phyloP scores from a whole-genome alignment of 2,329 filamentous ascomycete species.

The Aspergillus ibericus region DNA sequence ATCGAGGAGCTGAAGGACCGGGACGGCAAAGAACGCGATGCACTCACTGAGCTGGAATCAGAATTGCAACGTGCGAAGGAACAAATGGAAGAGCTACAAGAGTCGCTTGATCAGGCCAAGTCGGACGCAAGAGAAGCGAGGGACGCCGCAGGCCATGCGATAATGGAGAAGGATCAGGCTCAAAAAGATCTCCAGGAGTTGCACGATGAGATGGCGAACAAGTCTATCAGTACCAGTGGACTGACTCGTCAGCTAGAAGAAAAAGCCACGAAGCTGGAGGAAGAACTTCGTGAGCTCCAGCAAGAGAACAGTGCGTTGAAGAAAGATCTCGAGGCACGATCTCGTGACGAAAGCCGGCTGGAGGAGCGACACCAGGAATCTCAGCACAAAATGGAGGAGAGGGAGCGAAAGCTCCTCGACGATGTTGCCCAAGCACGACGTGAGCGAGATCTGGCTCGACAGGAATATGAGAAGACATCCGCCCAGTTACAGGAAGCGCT shows the following conservation, averaged over 20 bases:
- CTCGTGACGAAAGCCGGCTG: conserved; percentile 45
- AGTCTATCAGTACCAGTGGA: conserved; percentile 73
- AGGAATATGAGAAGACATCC: conserved; percentile 43
- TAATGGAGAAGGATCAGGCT: conserved; percentile 52
- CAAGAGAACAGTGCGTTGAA: conserved; percentile 48
- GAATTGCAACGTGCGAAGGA: conserved; percentile 49
- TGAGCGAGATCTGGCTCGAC: conserved; percentile 48
- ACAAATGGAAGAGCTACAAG: conserved; percentile 47
- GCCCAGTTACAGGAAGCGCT: conserved; percentile 57
- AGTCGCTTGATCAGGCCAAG: conserved; percentile 40
- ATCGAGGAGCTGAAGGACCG: conserved; percentile 64
- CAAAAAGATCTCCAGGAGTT: conserved; percentile 61
- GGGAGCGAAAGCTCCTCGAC: conserved; percentile 42
- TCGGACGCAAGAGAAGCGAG: conserved; percentile 41
- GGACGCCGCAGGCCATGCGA: conserved; percentile 50
- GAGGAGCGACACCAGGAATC: conserved; percentile 50
- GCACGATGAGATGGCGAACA: conserved; percentile 76
- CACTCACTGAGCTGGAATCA: conserved; percentile 50
- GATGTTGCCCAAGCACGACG: conserved; percentile 45
- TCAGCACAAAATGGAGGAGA: conserved; percentile 40
- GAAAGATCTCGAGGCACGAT: conserved; percentile 46
- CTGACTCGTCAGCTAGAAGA: conserved; percentile 74
- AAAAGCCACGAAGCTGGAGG: conserved; percentile 64
- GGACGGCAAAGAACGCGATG: conserved; percentile 43
- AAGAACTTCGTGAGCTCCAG: conserved; percentile 59